A percentile compares a stretch with the other conserved stretches of the same genome.
phyloP scores from a whole-genome alignment of 2,329 filamentous ascomycete species.

The Emmonsiellopsis sp. region DNA sequence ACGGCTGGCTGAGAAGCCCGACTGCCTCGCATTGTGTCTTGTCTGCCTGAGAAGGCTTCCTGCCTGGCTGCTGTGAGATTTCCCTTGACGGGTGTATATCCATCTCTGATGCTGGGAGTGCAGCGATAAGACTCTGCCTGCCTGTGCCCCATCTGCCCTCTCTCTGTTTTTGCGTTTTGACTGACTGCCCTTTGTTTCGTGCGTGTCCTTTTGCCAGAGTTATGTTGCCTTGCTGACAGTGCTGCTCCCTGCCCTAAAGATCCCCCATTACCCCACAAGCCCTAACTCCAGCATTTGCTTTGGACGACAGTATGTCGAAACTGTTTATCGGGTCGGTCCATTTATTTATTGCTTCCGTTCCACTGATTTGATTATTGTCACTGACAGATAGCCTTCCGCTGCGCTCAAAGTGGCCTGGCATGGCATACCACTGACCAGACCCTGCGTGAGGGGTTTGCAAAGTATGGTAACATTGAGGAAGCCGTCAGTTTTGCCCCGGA shows the following conservation, averaged over 20 bases:
- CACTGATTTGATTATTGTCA: conserved; percentile 5
- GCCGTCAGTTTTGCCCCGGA: conserved; percentile 58
- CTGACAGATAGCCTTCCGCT: conserved; percentile 14
- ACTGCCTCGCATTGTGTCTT: neutral
- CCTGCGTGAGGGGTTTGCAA: conserved; percentile 82
- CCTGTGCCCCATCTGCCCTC: too few species aligned
- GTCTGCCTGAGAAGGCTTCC: too few species aligned
- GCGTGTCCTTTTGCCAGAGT: too few species aligned
- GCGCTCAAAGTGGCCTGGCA: conserved; percentile 67
- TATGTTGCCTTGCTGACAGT: too few species aligned
- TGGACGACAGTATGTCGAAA: conserved; percentile 61
- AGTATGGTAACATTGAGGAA: conserved; percentile 86
- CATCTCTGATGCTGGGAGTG: neutral
- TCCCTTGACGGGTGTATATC: neutral
- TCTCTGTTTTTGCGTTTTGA: too few species aligned
- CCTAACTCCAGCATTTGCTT: neutral
- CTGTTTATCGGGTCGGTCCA: conserved; percentile 79
- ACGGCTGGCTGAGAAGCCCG: neutral
- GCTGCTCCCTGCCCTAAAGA: too few species aligned
- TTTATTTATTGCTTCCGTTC: conserved; percentile 6
- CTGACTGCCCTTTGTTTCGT: too few species aligned
- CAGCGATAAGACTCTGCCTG: too few species aligned
- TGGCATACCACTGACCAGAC: conserved; percentile 94
- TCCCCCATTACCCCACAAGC: neutral
- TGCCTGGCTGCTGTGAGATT: too few species aligned